Evolutionary conservation across 192 early-diverging fungal species (phyloP).

Genomic region (Umbelopsis vinacea): DNA sequence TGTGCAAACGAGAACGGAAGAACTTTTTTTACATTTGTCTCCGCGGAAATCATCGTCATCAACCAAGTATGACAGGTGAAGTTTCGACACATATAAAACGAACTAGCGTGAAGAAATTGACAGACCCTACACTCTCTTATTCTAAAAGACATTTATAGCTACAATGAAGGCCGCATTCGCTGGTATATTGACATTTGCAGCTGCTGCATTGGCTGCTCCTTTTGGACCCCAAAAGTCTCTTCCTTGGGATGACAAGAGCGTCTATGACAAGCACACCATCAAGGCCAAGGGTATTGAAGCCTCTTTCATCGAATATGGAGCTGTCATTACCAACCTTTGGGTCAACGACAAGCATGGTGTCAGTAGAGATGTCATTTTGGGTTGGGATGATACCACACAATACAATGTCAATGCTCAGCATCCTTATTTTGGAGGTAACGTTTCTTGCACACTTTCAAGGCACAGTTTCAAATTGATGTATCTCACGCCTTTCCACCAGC

Average conservation of each 20-base stretch:
- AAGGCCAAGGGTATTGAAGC: slow-evolving; percentile 18
- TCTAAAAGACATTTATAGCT: not conserved
- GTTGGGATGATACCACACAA: slow-evolving; percentile 19
- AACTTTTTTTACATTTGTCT: not conserved
- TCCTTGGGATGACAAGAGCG: slow-evolving; percentile 16
- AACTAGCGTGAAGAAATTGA: too few relatives aligned
- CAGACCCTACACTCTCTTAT: not conserved
- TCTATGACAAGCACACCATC: slow-evolving; percentile 22
- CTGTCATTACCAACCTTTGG: slow-evolving; percentile 21
- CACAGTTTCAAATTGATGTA: too few relatives aligned
- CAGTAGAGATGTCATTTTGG: slow-evolving; percentile 7
- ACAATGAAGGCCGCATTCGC: slow-evolving; percentile 17
- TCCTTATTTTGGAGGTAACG: slow-evolving; percentile 17
- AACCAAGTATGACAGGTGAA: not conserved
- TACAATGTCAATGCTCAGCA: slow-evolving; percentile 9
- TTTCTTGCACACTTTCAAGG: not conserved
- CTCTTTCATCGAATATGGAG: slow-evolving; percentile 17
- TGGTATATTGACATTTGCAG: slow-evolving; percentile 15
- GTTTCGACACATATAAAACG: not conserved
- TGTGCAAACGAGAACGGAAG: not conserved
- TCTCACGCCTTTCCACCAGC: not conserved
- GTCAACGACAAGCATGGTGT: slow-evolving; percentile 15
- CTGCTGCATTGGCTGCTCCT: not conserved
- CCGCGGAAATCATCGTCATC: slow-evolving; percentile 15
- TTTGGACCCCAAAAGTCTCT: not conserved